phyloP scores from a whole-genome alignment of 148 eudicot genomes.

The Silene uniflora region DNA sequence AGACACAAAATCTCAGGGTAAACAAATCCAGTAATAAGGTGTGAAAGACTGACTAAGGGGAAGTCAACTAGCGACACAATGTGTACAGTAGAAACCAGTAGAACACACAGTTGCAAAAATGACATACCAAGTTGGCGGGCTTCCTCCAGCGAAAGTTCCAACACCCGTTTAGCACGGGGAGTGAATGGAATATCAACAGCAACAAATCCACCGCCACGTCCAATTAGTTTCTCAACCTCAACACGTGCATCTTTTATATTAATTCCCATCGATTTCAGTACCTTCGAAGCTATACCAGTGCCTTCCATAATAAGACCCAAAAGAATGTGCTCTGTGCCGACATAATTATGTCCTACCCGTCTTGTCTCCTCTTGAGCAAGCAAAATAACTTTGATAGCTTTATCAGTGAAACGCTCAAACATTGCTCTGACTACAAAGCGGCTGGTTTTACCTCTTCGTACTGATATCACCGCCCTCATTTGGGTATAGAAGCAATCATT shows the following conservation, averaged over 20 bases:
- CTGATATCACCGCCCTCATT: conserved; percentile 48
- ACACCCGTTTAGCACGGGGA: conserved; percentile 90
- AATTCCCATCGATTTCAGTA: conserved; percentile 88
- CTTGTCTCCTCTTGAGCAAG: conserved; percentile 93
- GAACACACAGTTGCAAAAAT: neutral
- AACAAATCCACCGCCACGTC: conserved; percentile 87
- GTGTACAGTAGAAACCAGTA: neutral
- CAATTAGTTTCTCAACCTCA: conserved; percentile 88
- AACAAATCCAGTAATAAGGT: neutral
- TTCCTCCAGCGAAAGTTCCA: conserved; percentile 83
- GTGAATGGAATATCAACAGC: conserved; percentile 88
- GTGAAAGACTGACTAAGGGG: neutral
- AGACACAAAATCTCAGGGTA: neutral
- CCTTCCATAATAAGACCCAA: conserved; percentile 94
- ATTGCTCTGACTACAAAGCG: conserved; percentile 53
- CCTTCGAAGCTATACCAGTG: conserved; percentile 96
- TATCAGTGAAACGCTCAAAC: conserved; percentile 92
- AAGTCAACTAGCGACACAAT: neutral
- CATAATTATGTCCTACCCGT: conserved; percentile 77
- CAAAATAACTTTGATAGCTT: conserved; percentile 86
- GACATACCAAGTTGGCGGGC: conserved; percentile 78
- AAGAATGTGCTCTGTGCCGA: conserved; percentile 88
- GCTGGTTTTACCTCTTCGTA: conserved; percentile 40
- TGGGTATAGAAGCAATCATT: conserved; percentile 38
- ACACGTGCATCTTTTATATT: conserved; percentile 89